These are phyloP conservation scores for Bromus sterilis DNA, from an alignment of 176 grass and related monocot genomes.

Conservation along the genomic window DNA sequence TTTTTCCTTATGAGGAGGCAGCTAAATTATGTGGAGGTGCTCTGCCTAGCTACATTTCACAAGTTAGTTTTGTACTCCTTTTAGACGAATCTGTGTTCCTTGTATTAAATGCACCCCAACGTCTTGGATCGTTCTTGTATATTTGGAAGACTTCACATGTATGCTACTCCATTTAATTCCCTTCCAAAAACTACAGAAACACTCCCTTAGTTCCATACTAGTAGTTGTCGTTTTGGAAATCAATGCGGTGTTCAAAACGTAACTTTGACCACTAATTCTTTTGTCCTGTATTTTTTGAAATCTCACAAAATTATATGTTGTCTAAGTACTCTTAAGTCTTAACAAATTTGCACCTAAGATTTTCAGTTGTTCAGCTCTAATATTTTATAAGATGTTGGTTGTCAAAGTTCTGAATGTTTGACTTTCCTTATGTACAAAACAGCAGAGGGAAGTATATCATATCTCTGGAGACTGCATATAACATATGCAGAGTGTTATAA, in stretches of 20 bases:
- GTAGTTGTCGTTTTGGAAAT: neutral
- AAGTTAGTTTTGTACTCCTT: constrained; percentile 33
- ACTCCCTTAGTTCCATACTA: neutral
- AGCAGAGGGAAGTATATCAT: neutral
- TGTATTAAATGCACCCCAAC: neutral
- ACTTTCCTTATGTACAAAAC: neutral
- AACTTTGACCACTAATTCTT: neutral
- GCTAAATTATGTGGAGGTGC: constrained; percentile 59
- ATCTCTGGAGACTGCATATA: neutral
- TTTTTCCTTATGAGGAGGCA: constrained; percentile 77
- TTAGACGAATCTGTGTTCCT: neutral
- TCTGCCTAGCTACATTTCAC: constrained; percentile 80
- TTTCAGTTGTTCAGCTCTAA: neutral
- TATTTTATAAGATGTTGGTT: neutral
- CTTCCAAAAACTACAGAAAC: neutral
- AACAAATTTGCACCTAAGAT: neutral
- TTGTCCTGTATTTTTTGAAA: neutral
- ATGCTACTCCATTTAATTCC: neutral
- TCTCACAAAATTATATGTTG: neutral
- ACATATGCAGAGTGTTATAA: neutral
- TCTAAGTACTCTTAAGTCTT: neutral
- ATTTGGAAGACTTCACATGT: neutral
- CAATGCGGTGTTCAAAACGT: neutral
- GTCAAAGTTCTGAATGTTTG: neutral
- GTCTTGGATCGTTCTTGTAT: neutral